phyloP scores from a whole-genome alignment of 345 rosid genomes.

The Carallia pectinifolia region DNA sequence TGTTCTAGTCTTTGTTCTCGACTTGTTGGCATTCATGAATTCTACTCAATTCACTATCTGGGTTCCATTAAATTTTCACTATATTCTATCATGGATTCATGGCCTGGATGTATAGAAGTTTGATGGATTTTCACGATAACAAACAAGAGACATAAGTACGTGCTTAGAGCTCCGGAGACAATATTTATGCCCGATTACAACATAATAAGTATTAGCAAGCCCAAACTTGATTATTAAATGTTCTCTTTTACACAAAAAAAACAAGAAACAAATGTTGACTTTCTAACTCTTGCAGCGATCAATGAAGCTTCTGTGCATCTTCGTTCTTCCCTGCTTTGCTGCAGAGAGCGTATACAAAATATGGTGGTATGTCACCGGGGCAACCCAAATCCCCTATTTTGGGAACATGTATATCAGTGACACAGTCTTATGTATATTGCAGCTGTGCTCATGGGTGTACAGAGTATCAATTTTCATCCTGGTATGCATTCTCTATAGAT shows the following conservation, averaged over 20 bases:
- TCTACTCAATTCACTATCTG: no score
- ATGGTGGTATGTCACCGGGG: constrained; percentile 89
- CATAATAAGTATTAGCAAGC: background rate
- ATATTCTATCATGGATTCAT: no score
- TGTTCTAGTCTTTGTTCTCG: no score
- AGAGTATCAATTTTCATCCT: constrained; percentile 65
- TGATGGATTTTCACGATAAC: no score
- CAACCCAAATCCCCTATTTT: constrained; percentile 53
- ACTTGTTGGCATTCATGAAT: no score
- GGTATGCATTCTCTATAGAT: constrained; percentile 65
- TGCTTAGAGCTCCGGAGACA: no score
- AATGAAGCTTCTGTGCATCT: constrained; percentile 57
- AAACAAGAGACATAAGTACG: no score
- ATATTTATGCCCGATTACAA: no score
- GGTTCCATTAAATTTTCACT: no score
- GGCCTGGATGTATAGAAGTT: no score
- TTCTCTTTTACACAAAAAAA: background rate
- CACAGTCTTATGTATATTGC: constrained; percentile 55
- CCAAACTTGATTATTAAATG: background rate
- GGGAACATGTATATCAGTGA: constrained; percentile 50
- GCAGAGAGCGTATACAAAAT: constrained; percentile 69
- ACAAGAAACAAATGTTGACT: background rate
- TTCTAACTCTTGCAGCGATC: constrained; percentile 53
- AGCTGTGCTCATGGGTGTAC: constrained; percentile 81
- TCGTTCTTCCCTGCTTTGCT: constrained; percentile 72